Evolutionary conservation across 345 rosid species (phyloP), one percentile per base, ranked within the genome.

Genomic region (Hevea brasiliensis): DNA sequence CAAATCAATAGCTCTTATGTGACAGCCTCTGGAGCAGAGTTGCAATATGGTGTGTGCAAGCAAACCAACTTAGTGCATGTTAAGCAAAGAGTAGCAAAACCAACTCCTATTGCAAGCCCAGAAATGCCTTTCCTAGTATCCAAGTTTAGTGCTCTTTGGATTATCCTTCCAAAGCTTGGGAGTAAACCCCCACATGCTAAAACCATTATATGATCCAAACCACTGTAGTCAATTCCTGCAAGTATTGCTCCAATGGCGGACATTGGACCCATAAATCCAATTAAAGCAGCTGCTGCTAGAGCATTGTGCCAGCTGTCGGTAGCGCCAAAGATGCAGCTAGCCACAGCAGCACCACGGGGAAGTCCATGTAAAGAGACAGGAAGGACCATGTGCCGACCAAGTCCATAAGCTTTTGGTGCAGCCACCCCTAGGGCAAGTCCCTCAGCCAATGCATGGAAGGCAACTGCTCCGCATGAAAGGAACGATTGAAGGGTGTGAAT

Each of bases 381-480:
- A 63, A 96, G 95, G 75, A 96, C 95, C 89, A 96, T 93, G 85
- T 96, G 92, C 72, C 89, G 88, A 63, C 98, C 99, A 0, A 91
- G 85, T 61, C 99, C 97, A 32, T 96, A 90, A 26, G 99, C 99
- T 77, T 90, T 87, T 58, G 99, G 98, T 69, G 99, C 99, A 66
- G 99, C 99, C 1, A 96, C 98, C 44, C 98, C 99, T 2, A 93
- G 88, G 8, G 98, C 98, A 23, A 96, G 97, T 71, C 98, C 99
- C 77, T 96, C 99, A 1, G 99, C 97, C 76, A 96, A 60, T 65
- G 99, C 99, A 71, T 96, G 99, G 58, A 96, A 75, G 40, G 91
- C 99, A 74, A 91, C 91, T 1, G 90, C 89, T 76, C 92, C 95
- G 68, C 98, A 90, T 1, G 99, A 91, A 68, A 96, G 74, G 82